These are phyloP conservation scores for Cucumis hystrix DNA, from an alignment of 306 rosid species.

Conservation along the genomic window DNA sequence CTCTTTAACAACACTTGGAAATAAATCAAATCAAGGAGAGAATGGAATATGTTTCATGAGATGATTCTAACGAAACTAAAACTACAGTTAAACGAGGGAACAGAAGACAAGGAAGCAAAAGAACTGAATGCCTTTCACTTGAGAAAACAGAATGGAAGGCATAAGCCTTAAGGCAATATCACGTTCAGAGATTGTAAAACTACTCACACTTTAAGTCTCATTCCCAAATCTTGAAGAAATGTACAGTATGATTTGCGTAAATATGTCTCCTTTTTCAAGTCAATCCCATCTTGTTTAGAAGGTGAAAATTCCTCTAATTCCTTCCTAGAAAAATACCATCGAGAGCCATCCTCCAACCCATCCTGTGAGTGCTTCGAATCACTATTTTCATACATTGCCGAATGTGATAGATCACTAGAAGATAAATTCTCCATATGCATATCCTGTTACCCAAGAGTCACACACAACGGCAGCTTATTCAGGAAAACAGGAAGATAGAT, in stretches of 20 bases:
- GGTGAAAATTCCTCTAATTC: slow-evolving; percentile 87
- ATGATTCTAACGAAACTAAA: not conserved
- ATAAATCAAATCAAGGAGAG: not conserved
- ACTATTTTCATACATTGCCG: slow-evolving; percentile 22
- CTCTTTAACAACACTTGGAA: not conserved
- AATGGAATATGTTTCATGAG: not conserved
- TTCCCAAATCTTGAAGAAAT: slow-evolving; percentile 88
- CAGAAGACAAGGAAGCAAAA: not conserved
- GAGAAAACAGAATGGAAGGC: not conserved
- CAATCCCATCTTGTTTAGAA: slow-evolving; percentile 74
- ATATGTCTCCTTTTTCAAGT: slow-evolving; percentile 83
- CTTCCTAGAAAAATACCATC: slow-evolving; percentile 72
- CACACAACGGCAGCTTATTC: not conserved
- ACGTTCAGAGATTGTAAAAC: not conserved
- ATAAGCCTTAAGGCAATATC: not conserved
- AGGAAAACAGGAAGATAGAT: not conserved
- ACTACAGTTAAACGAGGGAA: not conserved
- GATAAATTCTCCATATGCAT: slow-evolving; percentile 28
- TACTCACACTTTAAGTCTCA: slow-evolving; percentile 94
- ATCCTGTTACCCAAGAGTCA: not conserved
- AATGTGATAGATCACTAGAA: slow-evolving; percentile 25
- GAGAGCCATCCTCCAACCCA: slow-evolving; percentile 30
- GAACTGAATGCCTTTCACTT: not conserved
- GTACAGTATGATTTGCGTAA: slow-evolving; percentile 91
- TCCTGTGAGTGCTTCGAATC: slow-evolving; percentile 23